Conservation (phyloP, 176 grass and related monocot species). For the Eleusine indica region DNA sequence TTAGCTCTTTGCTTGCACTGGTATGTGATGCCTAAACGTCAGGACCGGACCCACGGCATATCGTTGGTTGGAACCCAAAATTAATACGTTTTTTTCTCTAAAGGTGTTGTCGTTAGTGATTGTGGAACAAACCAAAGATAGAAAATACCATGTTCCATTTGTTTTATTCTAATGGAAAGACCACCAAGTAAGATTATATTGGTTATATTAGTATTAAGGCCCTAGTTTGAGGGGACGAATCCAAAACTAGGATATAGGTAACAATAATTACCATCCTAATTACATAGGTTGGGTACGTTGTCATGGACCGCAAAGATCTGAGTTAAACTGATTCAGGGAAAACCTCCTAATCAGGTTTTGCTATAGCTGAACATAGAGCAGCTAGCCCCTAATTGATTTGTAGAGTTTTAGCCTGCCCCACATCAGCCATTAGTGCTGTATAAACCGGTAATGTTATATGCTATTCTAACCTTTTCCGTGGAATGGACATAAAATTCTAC, state of each 20-base stretch:
- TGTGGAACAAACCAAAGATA: not conserved
- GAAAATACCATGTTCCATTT: no score
- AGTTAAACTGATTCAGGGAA: not conserved
- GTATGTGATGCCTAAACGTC: slow-evolving; percentile 37
- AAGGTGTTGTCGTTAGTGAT: slow-evolving; percentile 1
- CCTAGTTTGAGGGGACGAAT: not conserved
- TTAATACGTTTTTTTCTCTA: not conserved
- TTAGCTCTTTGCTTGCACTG: not conserved
- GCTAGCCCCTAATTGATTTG: no score
- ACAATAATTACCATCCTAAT: not conserved
- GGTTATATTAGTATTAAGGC: not conserved
- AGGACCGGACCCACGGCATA: slow-evolving; percentile 10
- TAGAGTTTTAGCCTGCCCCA: not conserved
- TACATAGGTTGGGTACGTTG: not conserved
- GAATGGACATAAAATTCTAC: not conserved
- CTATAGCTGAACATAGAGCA: no score
- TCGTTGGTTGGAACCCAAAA: slow-evolving; percentile 14
- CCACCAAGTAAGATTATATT: not conserved
- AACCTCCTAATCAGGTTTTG: no score
- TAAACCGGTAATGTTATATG: no score
- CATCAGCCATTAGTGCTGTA: no score
- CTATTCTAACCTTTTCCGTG: no score
- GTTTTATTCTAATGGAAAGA: not conserved
- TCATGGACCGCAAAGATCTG: not conserved
- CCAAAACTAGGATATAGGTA: not conserved